Base-by-base conservation (phyloP, 176 grass and related monocot genomes). In the Secale cereale region DNA sequence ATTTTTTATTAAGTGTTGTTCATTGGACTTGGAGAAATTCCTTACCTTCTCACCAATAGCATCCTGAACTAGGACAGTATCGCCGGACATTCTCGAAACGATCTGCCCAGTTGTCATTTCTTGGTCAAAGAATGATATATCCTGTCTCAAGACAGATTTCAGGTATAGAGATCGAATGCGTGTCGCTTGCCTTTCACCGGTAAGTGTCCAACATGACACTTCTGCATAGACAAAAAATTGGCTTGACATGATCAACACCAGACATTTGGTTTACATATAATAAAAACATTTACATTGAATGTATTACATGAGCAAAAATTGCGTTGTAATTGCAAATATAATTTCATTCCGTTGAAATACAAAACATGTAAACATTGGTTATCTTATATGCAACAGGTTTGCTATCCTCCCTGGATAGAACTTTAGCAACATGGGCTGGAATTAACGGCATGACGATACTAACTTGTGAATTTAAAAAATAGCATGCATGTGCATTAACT, bases 21-120 rank as follows among this genome's bases (percentile, higher is more conserved):
- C 7, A 46, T 17, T 74, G 26, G 6, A 46, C 15, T 6, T 74
- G 14, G 12, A 74, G 3, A 28, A 46, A 46, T 0, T 9, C 11
- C 39, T 28, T 75, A 90, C 89, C 85, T 91, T 91, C 81, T 91
- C 89, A 66, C 84, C 83, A 16, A 87, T 87, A 9, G 85, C 85
- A 80, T 87, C 89, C 39, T 91, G 89, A 45, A 91, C 76, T 31
- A 91, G 73, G 30, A 84, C 48, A 19, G 84, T 80, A 75, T 91
- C 89, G 11, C 23, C 54, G 4, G 89, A 83, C 25, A 68, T 77
- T 36, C 70, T 69, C 8, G 71, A 69, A 26, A 90, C 65, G 4
- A 86, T 22, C 11, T 84, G 36, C 13, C 85, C 85, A 15, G 80
- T 76, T 30, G 74, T 82, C 48, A 81, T 82, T 41, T 91, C 89